phyloP scores from a whole-genome alignment of 2,329 filamentous ascomycete genomes.

The Alternaria brassicicola region DNA sequence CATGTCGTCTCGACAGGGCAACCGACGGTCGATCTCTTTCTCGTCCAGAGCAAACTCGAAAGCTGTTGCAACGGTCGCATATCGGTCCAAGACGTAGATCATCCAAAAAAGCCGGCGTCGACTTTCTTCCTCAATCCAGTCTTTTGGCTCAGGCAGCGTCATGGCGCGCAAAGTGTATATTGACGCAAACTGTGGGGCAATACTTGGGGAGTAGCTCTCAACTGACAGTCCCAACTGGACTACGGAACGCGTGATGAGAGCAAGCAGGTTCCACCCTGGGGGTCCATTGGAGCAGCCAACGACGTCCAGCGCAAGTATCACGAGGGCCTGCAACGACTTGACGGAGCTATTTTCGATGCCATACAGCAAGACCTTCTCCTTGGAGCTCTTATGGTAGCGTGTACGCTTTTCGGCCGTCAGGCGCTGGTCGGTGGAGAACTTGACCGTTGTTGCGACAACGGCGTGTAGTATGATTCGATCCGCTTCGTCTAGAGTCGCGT shows the following conservation, averaged over 20 bases:
- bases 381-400: constrained; percentile 79
- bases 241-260: constrained; percentile 84
- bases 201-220: constrained; percentile 78
- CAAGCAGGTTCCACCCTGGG: constrained; percentile 89
- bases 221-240: constrained; percentile 86
- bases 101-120: constrained; percentile 89
- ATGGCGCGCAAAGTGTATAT: constrained; percentile 89
- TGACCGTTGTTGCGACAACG: constrained; percentile 85
- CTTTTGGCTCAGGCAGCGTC: constrained; percentile 79
- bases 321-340: constrained; percentile 82
- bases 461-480: constrained; percentile 84
- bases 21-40: constrained; percentile 82
- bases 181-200: constrained; percentile 79
- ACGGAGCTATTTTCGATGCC: constrained; percentile 90
- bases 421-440: constrained; percentile 78
- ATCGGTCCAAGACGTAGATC: constrained; percentile 87
- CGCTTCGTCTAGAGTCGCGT: constrained; percentile 72
- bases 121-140: constrained; percentile 90
- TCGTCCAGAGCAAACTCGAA: constrained; percentile 92
- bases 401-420: constrained; percentile 74
- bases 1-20: constrained; percentile 86
- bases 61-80: constrained; percentile 87
- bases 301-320: constrained; percentile 84
- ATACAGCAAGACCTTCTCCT: constrained; percentile 84
- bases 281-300: constrained; percentile 88